Base-by-base conservation (phyloP, 2,329 filamentous ascomycete species). In the Magnaporthiopsis incrustans region DNA sequence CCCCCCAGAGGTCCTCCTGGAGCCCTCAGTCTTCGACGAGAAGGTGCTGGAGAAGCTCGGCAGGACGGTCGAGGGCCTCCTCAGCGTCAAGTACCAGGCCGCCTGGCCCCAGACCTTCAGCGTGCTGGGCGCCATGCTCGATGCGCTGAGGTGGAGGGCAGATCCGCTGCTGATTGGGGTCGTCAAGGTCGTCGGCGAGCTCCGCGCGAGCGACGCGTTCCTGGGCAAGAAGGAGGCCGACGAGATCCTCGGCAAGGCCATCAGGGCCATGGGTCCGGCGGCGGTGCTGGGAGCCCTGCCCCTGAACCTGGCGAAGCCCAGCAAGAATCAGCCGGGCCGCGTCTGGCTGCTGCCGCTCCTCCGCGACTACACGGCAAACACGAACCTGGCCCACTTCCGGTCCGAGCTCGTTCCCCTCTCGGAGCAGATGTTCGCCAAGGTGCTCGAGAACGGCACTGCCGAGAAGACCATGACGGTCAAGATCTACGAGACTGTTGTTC, bases 381-480 rank as follows among this genome's bases (percentile, higher is more conserved):
- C 95, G 1, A 87, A 89, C 66, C 80, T 99, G 15, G 82, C 83
- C 1, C 92, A 97, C 75, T 99, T 99, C 82, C 89, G 88, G 69
- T 79, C 82, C 3, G 92, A 96, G 71, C 87, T 99, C 75, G 87
- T 97, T 7, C 92, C 95, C 22, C 80, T 99, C 30, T 98, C 94
- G 73, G 90, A 97, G 74, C 78, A 85, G 61, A 90, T 99, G 81
- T 97, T 94, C 75, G 91, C 98, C 74, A 87, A 85, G 68, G 90
- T 98, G 6, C 79, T 97, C 60, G 89, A 96, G 67, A 90, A 96
- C 70, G 91, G 90, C 18, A 80, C 85, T 27, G 87, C 86, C 18
- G 90, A 94, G 72, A 97, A 97, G 81, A 95, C 92, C 0, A 93
- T 97, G 84, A 92, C 98, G 74, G 85, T 95, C 73, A 99, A 99